Evolutionary conservation across 768 basidiomycete species (phyloP).

Genomic region (Sutorius australiensis): DNA sequence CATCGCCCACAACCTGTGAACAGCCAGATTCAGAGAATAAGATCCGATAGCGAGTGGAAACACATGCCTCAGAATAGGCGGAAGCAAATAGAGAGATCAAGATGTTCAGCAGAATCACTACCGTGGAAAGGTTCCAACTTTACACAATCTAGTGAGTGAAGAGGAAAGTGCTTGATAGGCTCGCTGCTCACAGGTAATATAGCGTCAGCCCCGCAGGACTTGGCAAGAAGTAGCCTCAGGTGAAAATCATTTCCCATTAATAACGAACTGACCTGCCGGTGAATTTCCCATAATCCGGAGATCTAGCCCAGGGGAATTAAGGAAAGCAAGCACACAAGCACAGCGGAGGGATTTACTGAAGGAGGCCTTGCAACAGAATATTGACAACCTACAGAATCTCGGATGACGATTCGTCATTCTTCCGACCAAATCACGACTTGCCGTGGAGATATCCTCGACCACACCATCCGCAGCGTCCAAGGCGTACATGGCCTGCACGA

Average conservation of each 20-base stretch:
- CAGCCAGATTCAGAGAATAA: conserved; percentile 1
- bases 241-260: background rate
- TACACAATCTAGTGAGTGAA: background rate
- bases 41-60: background rate
- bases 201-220: conserved; percentile 61
- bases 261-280: conserved; percentile 37
- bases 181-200: conserved; percentile 69
- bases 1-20: conserved; percentile 71
- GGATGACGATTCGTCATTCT: background rate
- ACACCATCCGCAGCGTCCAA: conserved; percentile 87
- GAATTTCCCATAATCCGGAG: conserved; percentile 66
- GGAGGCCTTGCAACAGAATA: conserved; percentile 70
- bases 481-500: conserved; percentile 83
- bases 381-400: conserved; percentile 53
- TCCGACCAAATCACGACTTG: conserved; percentile 28
- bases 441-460: conserved; percentile 48
- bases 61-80: conserved; percentile 81
- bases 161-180: background rate
- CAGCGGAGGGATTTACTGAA: conserved; percentile 51
- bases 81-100: conserved; percentile 94
- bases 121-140: conserved; percentile 82
- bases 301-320: conserved; percentile 32
- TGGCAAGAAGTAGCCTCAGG: background rate
- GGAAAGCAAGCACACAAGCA: background rate
- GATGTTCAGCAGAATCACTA: conserved; percentile 85